Base-by-base conservation (phyloP, 2,329 filamentous ascomycete species). In the Monosporascus cannonballus region DNA sequence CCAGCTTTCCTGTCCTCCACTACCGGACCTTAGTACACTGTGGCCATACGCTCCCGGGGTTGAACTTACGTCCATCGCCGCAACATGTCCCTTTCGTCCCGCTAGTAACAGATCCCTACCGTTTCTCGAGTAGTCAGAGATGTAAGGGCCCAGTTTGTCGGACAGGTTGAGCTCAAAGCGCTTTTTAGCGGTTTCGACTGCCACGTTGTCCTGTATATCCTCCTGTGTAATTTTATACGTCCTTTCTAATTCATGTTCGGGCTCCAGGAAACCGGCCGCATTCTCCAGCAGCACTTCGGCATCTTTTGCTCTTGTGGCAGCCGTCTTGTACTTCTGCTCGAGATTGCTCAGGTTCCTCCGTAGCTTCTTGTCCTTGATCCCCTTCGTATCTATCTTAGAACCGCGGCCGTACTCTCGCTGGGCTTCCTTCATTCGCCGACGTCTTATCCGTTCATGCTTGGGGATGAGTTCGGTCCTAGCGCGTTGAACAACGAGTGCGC, bases 201-300 rank as follows among this genome's bases (percentile, higher is more conserved):
- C 85, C 7, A 96, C 86, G 54, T 83, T 84, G 3, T 80, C 73
- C 61, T 79, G 77, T 57, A 99, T 92, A 3, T 96, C 91, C 60
- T 90, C 84, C 70, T 99, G 94, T 55, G 89, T 85, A 48, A 96
- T 88, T 71, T 90, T 92, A 74, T 95, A 97, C 20, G 94, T 99
- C 67, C 85, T 79, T 70, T 99, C 94, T 56, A 99, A 78, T 67
- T 92, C 92, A 25, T 80, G 81, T 69, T 99, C 94, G 1, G 93
- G 80, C 70, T 97, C 90, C 52, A 99, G 76, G 63, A 96, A 95
- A 6, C 94, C 94, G 11, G 81, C 76, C 6, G 86, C 83, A 68
- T 96, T 90, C 71, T 97, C 93, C 51, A 96, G 81, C 62, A 99
- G 74, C 53, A 99, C 94, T 72, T 99, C 94, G 22, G 93, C 90